Evolutionary conservation across 768 basidiomycete species (phyloP).

Genomic region (Mycena haematopus): DNA sequence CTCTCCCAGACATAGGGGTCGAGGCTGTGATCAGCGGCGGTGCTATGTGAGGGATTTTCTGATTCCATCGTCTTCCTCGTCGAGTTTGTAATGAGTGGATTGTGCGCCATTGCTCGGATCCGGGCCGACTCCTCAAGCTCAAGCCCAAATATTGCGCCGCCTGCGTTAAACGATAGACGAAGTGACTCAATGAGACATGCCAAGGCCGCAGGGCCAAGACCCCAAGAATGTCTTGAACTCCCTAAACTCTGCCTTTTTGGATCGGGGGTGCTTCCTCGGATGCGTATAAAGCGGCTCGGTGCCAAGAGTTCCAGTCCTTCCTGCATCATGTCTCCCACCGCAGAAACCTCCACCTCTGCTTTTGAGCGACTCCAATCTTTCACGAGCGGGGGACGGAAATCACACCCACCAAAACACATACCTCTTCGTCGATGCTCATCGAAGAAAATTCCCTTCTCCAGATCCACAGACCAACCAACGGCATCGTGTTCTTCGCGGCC

Average conservation of each 20-base stretch:
- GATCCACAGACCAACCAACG: background rate
- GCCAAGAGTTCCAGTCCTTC: background rate
- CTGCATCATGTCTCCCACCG: background rate
- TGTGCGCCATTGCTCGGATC: no score
- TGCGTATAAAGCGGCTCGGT: background rate
- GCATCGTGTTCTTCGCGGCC: constrained; percentile 3
- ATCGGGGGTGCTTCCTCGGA: background rate
- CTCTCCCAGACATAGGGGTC: no score
- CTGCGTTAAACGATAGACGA: no score
- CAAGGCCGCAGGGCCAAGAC: background rate
- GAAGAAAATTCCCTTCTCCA: background rate
- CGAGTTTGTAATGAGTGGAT: no score
- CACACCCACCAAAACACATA: background rate
- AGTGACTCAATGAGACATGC: background rate
- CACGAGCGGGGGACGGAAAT: background rate
- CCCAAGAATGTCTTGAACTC: background rate
- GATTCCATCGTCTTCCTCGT: no score
- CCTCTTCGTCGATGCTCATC: background rate
- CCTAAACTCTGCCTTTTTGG: no score
- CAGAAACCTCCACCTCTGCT: background rate
- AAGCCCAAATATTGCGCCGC: no score
- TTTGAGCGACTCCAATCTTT: background rate
- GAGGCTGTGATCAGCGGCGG: no score
- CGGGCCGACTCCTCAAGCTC: no score
- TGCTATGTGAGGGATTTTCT: no score